Evolutionary conservation across 1,284 basidiomycete species (phyloP).

Genomic region (Ustilago lituana): DNA sequence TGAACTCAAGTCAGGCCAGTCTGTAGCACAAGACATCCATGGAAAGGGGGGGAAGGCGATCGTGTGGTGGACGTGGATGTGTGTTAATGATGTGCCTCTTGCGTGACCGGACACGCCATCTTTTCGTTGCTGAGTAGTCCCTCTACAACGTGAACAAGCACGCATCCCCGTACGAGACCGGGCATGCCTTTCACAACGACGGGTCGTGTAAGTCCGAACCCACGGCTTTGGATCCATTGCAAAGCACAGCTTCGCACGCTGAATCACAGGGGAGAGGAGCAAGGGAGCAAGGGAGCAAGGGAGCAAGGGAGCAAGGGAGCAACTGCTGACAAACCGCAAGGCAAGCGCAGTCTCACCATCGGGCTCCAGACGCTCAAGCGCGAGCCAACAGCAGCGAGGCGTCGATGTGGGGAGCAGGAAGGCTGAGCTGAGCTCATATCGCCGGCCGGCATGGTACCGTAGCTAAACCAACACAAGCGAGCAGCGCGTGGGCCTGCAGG

Average conservation of each 20-base stretch:
- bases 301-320: no score
- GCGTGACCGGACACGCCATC: conserved; percentile 33
- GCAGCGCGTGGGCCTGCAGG: background rate
- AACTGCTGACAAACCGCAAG: background rate
- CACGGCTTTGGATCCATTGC: background rate
- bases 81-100: conserved; percentile 14
- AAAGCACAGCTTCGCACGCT: background rate
- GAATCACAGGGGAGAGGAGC: background rate
- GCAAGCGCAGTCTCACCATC: conserved; percentile 14
- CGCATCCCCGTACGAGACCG: no score
- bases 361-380: conserved; percentile 40
- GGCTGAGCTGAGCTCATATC: background rate
- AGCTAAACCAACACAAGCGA: no score
- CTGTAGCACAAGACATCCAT: no score
- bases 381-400: conserved; percentile 23
- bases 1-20: no score
- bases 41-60: no score
- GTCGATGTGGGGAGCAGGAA: background rate
- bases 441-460: no score
- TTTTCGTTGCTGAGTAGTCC: no score
- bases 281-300: no score
- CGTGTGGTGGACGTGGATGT: no score
- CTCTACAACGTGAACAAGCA: no score
- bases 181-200: background rate
- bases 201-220: conserved; percentile 16